phyloP scores from a whole-genome alignment of 2,329 filamentous ascomycete species.

The Zymoseptoria tritici region DNA sequence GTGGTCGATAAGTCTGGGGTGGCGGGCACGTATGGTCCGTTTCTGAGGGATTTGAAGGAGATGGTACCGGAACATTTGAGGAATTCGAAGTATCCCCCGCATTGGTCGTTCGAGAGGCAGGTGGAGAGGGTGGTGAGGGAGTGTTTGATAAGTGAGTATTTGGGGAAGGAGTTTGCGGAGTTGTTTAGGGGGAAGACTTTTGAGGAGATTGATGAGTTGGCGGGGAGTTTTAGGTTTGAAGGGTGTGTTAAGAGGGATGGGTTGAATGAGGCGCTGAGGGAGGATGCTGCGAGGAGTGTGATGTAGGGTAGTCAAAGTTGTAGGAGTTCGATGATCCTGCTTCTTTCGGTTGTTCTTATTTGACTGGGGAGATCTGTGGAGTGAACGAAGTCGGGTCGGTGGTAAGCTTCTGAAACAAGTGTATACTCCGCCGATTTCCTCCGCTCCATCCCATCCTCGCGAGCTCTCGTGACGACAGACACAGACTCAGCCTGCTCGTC shows the following conservation, averaged over 20 bases:
- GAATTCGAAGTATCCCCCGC: slow-evolving; percentile 25
- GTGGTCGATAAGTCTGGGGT: slow-evolving; percentile 33
- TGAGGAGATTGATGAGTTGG: slow-evolving; percentile 49
- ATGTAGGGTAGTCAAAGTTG: not conserved
- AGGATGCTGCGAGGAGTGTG: slow-evolving; percentile 31
- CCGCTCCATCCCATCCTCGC: no score
- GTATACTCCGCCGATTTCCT: no score
- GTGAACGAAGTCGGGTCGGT: no score
- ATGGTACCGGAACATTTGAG: slow-evolving; percentile 26
- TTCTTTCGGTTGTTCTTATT: no score
- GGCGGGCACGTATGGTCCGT: slow-evolving; percentile 37
- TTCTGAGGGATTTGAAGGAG: slow-evolving; percentile 15
- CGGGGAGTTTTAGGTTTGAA: slow-evolving; percentile 48
- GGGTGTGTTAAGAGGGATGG: slow-evolving; percentile 46
- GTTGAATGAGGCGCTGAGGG: slow-evolving; percentile 49
- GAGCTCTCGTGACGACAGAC: no score
- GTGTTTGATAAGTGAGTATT: slow-evolving; percentile 44
- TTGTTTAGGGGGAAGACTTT: slow-evolving; percentile 47
- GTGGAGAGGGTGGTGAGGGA: slow-evolving; percentile 38
- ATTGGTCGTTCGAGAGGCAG: slow-evolving; percentile 28
- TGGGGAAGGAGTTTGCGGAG: slow-evolving; percentile 50
- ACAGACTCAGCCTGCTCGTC: no score
- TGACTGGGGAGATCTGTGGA: no score
- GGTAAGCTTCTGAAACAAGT: no score
- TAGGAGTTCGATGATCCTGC: no score